Evolutionary conservation across 768 basidiomycete species (phyloP), one percentile per base, ranked within the genome.

Genomic region (Porpolomopsis calyptriformis): DNA sequence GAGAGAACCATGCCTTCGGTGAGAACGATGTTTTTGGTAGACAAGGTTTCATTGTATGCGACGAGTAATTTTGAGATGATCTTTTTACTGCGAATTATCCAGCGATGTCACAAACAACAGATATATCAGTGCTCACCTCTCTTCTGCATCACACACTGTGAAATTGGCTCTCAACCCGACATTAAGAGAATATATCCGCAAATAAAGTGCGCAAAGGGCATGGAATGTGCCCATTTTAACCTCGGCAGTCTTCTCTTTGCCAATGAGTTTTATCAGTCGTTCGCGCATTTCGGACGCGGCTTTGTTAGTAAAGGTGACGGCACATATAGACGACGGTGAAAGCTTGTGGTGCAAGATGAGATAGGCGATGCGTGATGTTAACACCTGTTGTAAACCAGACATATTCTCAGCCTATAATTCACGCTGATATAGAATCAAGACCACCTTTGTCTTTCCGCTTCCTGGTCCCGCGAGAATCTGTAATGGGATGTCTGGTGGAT

Each of bases 261-360:
- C 89, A 27, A 94, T 70, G 2, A 91, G 62, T 49, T 72, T 75
- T 16, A 64, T 63, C 24, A 94, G 65, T 3, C 90, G 72, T 42
- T 76, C 70, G 43, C 76, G 72, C 87, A 92, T 90, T 65, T 92
- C 90, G 49, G 77, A 82, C 1, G 89, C 87, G 12, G 89, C 88
- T 61, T 89, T 89, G 65, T 90, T 90, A 8, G 89, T 91, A 60
- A 92, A 94, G 4, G 74, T 94, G 9, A 92, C 84, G 2, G 82
- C 81, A 55, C 81, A 83, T 61, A 87, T 82, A 14, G 76, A 67
- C 3, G 69, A 66, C 1, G 84, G 74, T 9, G 68, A 57, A 8
- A 82, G 55, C 20, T 54, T 54, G 53, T 79, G 73, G 23, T 70
- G 59, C 4, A 74, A 57, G 41, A 85, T 77, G 18, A 87, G 64